Evolutionary conservation across 495 filamentous ascomycete species (phyloP), one percentile per base, ranked within the genome.

Genomic region (Lasiosphaeria ovina): DNA sequence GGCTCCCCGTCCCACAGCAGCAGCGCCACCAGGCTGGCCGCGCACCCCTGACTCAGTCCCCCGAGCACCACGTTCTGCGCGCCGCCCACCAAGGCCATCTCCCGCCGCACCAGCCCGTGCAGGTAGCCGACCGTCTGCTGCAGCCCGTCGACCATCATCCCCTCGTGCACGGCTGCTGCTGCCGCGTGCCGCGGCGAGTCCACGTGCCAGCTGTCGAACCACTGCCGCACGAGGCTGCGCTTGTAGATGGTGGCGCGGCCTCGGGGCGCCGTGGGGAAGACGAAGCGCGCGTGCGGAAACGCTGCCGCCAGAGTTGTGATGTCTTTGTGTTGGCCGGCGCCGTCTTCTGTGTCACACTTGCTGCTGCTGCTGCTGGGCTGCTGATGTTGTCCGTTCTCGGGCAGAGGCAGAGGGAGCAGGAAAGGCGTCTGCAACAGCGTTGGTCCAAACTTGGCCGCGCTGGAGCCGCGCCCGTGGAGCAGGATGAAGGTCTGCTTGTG

Each of bases 11-110:
- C 70, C 70, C 77, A 80, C 12, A 72, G 66, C 53, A 83, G 49
- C 36, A 77, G 53, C 5, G 69, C 63, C 31, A 72, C 60, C 36
- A 84, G 55, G 8, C 66, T 65, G 0, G 73, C 75, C 17, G 81
- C 83, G 68, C 79, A 85, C 3, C 83, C 83, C 59, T 85, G 83
- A 56, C 84, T 83, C 40, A 85, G 58, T 0, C 83, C 82, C 44
- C 78, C 79, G 6, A 86, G 59, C 0, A 84, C 74, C 3, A 85
- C 64, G 59, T 78, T 80, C 55, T 62, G 38, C 10, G 62, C 77
- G 6, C 59, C 59, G 3, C 84, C 64, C 0, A 71, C 32, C 0
- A 24, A 24, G 2, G 59, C 60, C 0, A 74, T 71, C 57, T 82
- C 83, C 31, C 65, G 45, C 1, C 66, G 38, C 6, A 85, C 54